Base-by-base conservation (phyloP, 2,329 filamentous ascomycete genomes). In the Scedosporium boydii region DNA sequence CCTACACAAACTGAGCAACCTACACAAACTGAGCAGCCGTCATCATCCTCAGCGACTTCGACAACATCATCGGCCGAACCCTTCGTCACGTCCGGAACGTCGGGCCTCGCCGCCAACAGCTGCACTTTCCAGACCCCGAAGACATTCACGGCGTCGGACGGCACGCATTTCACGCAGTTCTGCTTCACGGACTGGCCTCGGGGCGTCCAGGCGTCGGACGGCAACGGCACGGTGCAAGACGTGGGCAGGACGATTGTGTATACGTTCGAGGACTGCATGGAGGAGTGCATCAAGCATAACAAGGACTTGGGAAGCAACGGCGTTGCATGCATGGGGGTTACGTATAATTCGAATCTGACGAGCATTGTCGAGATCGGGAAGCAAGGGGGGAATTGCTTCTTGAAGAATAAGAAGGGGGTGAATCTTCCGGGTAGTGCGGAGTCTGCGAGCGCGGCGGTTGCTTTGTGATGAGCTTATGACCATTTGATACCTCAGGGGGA, bases 141-240 rank as follows among this genome's bases (percentile, higher is more conserved):
- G 55, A 63, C 65, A 7, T 65, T 64, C 58, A 21, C 61, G 27
- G 26, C 62, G 5, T 10, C 14, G 6, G 44, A 63, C 60, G 64
- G 64, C 46, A 61, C 42, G 23, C 46, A 41, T 14, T 65, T 66
- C 56, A 62, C 53, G 12, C 51, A 64, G 58, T 66, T 61, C 58
- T 66, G 65, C 61, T 66, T 65, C 67, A 71, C 68, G 7, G 66
- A 66, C 65, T 70, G 68, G 3, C 64, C 64, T 6, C 58, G 48
- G 9, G 53, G 48, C 51, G 6, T n/a, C 29, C 51, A 38, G 12
- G 59, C 62, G 26, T 38, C 48, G 2, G 62, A 66, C 44, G 63
- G 63, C n/a, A 38, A 62, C n/a, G 65, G 63, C 42, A 63, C 62
- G 27, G 66, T 67, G 21, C 42, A 46, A n/a, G 66, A 67, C 51